A percentile compares a stretch with the other conserved stretches of the same genome.
Conservation (phyloP, 768 basidiomycete genomes). For the Lactarius sp. region DNA sequence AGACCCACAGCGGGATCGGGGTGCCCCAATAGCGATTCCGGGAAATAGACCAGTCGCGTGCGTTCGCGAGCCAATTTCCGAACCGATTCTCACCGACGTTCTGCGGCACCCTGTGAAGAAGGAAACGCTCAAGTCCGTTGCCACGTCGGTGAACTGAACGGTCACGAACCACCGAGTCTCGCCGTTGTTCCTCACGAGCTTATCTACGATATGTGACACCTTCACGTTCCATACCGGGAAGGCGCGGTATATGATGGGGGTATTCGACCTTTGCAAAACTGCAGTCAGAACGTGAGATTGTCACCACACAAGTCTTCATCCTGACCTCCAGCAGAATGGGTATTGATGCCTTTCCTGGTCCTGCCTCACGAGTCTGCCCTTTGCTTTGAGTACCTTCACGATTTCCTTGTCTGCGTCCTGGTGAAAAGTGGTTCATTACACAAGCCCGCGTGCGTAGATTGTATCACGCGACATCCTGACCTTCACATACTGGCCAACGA, state of each 20-base stretch:
- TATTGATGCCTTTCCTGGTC: conserved; percentile 86
- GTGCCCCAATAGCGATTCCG: conserved; percentile 99
- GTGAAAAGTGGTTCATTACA: neutral
- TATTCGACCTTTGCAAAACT: conserved; percentile 64
- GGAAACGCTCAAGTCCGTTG: neutral
- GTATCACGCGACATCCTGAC: conserved; percentile 34
- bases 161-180: conserved; percentile 74
- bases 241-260: conserved; percentile 93
- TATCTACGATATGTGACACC: conserved; percentile 77
- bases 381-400: conserved; percentile 82
- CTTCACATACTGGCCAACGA: conserved; percentile 86
- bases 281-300: neutral
- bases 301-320: neutral
- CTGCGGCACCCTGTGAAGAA: conserved; percentile 73
- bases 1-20: conserved; percentile 94
- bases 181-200: conserved; percentile 87
- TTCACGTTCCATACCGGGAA: conserved; percentile 95
- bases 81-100: conserved; percentile 87
- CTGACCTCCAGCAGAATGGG: conserved; percentile 96
- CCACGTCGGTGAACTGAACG: neutral
- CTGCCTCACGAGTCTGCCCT: conserved; percentile 84
- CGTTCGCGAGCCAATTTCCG: conserved; percentile 96
- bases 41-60: conserved; percentile 99
- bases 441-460: neutral
- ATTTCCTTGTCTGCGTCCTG: conserved; percentile 93